Conservation (phyloP, 2,329 filamentous ascomycete species). For the Aspergillus calidoustus region DNA sequence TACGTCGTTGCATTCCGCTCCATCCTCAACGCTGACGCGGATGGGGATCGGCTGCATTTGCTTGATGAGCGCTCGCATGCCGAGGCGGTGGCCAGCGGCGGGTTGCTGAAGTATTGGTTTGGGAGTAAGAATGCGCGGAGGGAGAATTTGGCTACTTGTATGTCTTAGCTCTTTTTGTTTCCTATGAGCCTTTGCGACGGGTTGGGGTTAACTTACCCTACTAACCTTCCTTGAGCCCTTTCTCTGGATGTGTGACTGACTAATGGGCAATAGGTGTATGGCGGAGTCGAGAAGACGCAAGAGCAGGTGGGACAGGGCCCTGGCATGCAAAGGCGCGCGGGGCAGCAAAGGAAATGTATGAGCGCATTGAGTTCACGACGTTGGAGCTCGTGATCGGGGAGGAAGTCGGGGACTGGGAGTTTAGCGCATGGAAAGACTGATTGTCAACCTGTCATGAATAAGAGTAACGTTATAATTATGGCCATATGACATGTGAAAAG, state of each 20-base stretch:
- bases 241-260: background rate
- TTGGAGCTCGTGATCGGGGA: constrained; percentile 69
- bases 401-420: constrained; percentile 65
- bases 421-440: constrained; percentile 58
- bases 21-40: constrained; percentile 67
- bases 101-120: constrained; percentile 94
- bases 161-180: constrained; percentile 26
- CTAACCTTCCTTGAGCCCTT: background rate
- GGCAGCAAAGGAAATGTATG: constrained; percentile 54
- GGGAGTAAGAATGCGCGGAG: constrained; percentile 71
- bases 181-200: background rate
- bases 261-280: constrained; percentile 60
- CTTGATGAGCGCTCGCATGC: constrained; percentile 79
- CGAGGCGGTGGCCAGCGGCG: constrained; percentile 78
- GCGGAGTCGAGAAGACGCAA: constrained; percentile 63
- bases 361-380: constrained; percentile 71
- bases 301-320: constrained; percentile 62
- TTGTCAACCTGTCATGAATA: background rate
- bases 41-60: constrained; percentile 69
- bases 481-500: background rate
- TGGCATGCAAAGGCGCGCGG: constrained; percentile 60
- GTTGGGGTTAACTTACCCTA: background rate
- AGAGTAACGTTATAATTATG: background rate
- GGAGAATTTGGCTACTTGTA: constrained; percentile 81
- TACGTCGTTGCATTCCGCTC: constrained; percentile 87